These are phyloP conservation scores for Pseudogymnoascus sp. DNA, from an alignment of 2,329 filamentous ascomycete genomes.

Conservation along the genomic window DNA sequence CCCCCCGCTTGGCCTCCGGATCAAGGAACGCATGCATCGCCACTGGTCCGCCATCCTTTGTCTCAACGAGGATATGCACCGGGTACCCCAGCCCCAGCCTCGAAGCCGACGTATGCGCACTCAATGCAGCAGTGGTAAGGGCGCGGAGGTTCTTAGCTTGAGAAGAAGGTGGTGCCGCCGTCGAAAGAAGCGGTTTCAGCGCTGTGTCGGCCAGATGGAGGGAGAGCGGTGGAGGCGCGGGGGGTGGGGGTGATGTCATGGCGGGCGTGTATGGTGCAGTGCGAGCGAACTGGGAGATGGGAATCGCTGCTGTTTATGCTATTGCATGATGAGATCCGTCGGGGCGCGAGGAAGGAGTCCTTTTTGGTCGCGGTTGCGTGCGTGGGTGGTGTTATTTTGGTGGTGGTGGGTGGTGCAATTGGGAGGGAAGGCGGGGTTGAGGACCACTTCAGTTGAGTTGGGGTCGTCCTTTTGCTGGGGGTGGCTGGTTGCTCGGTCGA, in stretches of 20 bases:
- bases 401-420: constrained; percentile 7
- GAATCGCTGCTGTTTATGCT: constrained; percentile 1
- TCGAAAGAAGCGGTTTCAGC: constrained; percentile 49
- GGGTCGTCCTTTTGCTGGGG: not conserved
- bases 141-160: constrained; percentile 34
- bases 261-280: not conserved
- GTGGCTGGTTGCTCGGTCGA: constrained; percentile 2
- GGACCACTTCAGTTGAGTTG: not conserved
- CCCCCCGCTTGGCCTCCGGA: constrained; percentile 18
- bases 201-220: constrained; percentile 51
- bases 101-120: constrained; percentile 44
- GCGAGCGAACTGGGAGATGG: not conserved
- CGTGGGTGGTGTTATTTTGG: constrained; percentile 2
- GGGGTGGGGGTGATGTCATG: constrained; percentile 14
- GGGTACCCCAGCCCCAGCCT: constrained; percentile 48
- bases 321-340: constrained; percentile 6
- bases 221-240: constrained; percentile 30
- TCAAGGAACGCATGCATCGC: constrained; percentile 41
- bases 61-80: constrained; percentile 53
- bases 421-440: constrained; percentile 3
- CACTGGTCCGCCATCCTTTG: constrained; percentile 33
- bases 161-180: constrained; percentile 24
- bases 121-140: constrained; percentile 46
- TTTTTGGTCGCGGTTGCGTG: constrained; percentile 1
- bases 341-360: not conserved